Base-by-base conservation (phyloP, 2,329 filamentous ascomycete genomes). In the Fusarium praegraminearum region DNA sequence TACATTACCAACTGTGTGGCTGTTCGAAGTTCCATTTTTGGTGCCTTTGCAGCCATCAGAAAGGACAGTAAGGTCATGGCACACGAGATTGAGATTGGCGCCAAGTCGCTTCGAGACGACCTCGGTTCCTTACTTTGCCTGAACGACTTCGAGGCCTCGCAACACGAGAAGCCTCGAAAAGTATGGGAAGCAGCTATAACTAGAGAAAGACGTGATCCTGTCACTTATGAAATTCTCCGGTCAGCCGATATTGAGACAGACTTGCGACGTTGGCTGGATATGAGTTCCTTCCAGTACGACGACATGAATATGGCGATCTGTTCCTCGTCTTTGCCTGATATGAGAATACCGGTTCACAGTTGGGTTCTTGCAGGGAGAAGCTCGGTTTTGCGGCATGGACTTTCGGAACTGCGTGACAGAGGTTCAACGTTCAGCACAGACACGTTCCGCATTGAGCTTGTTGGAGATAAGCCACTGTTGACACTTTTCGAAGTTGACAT, bases 21-120 rank as follows among this genome's bases (percentile, higher is more conserved):
- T 5, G 94, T 98, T 10, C 87, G 94, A 70, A 95, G 94, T 72
- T 98, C 96, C 35, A 88, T 91, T 0, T 97, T 93, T 79, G 96
- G 96, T 7, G 93, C 95, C 0, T 98, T 95, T 82, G 92, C 93
- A 35, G 94, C 93, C 5, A 87, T 97, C 46, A 89, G 96, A 47
- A 91, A 91, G 75, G 94, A 98, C 73, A 93, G 90, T 67, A 90
- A 94, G 75, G 89, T 97, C 30, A 93, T 94, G 57, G 89, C 88
- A 53, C 89, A 91, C 38, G 84, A 88, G 69, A 89, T 97, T 38
- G 80, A 83, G 12, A 85, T 97, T 33, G 84, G 87, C 35, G 84
- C 86, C n/a, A 88, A 89, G 60, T 87, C 84, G 0, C 80, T 98
- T 2, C 93, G 92, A 90, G 84, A 90, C 33, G 91, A 97, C 71